Conservation (phyloP, 148 eudicot species). For the Heliosperma pusillum region DNA sequence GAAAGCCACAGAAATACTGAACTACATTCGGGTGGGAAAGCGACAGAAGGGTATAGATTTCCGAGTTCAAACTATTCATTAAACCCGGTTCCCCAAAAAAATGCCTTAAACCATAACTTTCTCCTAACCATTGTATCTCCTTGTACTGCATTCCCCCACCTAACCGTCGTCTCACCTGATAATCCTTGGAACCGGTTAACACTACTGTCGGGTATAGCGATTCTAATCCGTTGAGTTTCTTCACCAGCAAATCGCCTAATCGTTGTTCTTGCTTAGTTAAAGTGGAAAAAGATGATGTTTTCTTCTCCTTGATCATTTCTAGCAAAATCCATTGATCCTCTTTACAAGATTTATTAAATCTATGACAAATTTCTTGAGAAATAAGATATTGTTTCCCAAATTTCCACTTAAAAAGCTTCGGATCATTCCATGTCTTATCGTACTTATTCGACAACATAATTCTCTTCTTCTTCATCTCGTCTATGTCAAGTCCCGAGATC, state of each 20-base stretch:
- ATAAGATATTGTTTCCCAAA: conserved; percentile 57
- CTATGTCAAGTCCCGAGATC: conserved; percentile 48
- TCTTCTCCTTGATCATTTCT: conserved; percentile 46
- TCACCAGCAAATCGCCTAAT: conserved; percentile 37
- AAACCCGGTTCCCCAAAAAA: conserved; percentile 42
- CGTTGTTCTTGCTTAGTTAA: conserved; percentile 42
- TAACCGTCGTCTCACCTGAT: conserved; percentile 48
- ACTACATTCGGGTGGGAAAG: conserved; percentile 61
- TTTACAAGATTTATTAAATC: conserved; percentile 28
- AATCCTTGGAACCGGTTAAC: conserved; percentile 46
- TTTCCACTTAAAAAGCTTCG: conserved; percentile 52
- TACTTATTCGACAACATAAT: conserved; percentile 45
- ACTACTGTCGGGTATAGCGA: conserved; percentile 33
- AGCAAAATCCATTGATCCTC: conserved; percentile 58
- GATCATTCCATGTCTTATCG: conserved; percentile 53
- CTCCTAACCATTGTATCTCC: conserved; percentile 77
- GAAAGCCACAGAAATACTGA: conserved; percentile 51
- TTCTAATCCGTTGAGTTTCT: conserved; percentile 33
- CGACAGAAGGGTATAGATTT: conserved; percentile 34
- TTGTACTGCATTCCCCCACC: conserved; percentile 46
- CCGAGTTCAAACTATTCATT: conserved; percentile 24
- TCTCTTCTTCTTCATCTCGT: conserved; percentile 63
- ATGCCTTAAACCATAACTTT: conserved; percentile 43
- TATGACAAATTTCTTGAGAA: conserved; percentile 40
- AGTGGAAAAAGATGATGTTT: conserved; percentile 1